Percentiles rank a stretch among this genome's conserved stretches.
These are phyloP conservation scores for Wickerhamomyces mucosus DNA, from an alignment of 805 yeast species.

Conservation along the genomic window DNA sequence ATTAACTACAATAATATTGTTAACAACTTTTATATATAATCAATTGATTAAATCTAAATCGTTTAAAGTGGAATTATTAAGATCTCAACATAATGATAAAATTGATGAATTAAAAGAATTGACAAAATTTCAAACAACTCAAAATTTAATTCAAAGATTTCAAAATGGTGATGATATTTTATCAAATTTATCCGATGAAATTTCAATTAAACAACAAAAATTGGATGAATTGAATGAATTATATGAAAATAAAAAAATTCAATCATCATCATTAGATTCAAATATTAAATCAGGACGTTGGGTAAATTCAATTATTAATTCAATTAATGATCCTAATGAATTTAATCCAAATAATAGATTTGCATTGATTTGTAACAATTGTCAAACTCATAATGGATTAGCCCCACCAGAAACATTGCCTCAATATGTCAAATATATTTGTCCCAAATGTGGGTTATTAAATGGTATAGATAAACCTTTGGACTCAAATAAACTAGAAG, in stretches of 20 bases:
- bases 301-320: constrained; percentile 33
- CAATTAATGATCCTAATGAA: constrained; percentile 55
- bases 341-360: constrained; percentile 46
- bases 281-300: constrained; percentile 14
- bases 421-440: constrained; percentile 39
- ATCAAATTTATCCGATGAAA: constrained; percentile 33
- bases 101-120: constrained; percentile 59
- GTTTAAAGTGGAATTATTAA: constrained; percentile 23
- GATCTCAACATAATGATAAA: constrained; percentile 39
- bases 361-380: constrained; percentile 64
- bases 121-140: constrained; percentile 70
- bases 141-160: constrained; percentile 60
- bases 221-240: constrained; percentile 4
- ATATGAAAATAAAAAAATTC: constrained; percentile 1
- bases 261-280: background rate
- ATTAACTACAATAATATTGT: too few relatives aligned
- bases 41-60: constrained; percentile 6
- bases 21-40: too few relatives aligned
- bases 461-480: constrained; percentile 17
- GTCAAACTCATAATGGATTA: constrained; percentile 67
- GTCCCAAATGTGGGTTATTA: constrained; percentile 53
- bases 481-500: background rate
- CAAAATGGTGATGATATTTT: constrained; percentile 41
- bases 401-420: constrained; percentile 66
- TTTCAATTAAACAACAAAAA: constrained; percentile 8